Evolutionary conservation across 2,329 filamentous ascomycete genomes (phyloP), one percentile per base, ranked within the genome.

Genomic region (Talaromyces sp.): DNA sequence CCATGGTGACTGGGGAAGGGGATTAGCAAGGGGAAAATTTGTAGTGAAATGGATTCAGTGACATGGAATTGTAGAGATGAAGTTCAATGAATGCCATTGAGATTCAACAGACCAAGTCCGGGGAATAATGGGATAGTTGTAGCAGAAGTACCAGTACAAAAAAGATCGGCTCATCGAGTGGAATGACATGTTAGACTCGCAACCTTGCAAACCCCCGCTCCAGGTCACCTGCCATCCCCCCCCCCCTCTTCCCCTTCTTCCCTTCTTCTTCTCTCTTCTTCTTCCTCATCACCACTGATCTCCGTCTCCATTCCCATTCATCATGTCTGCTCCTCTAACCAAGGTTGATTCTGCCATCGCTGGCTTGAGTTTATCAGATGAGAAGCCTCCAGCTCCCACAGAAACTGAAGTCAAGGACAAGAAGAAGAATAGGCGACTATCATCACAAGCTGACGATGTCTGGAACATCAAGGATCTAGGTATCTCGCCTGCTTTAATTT

Each of bases 291-390:
- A 51, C 44, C 49, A 47, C 43, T 46, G 43, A 46, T 46, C 43
- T 8, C 43, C 8, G 19, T 39, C 49, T 46, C 41, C 42, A 46
- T 56, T 54, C 36, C 22, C 41, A 63, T n/a, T n/a, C n/a, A 72
- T 50, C 71, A 85, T 86, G 83, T 78, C 83, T 67, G 80, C 77
- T 68, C 83, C 87, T 68, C 84, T 96, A 72, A 83, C 84, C 77
- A 96, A 95, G 81, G 86, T 96, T 79, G 92, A 97, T 77, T 96
- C 92, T 55, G 91, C 90, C 79, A 86, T 95, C 70, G 86, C 91
- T 71, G 90, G 90, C 75, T 76, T 92, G 66, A 83, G 85, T 62
- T 82, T 83, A 66, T 86, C 86, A 54, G 83, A 86, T 70, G 86
- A 91, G 61, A 79, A 80, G 49, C 58, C 61, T 35, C 58, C 64